Evolutionary conservation across 192 early-diverging fungal species (phyloP), one percentile per base, ranked within the genome.

Genomic region (Coemansia interrupta): DNA sequence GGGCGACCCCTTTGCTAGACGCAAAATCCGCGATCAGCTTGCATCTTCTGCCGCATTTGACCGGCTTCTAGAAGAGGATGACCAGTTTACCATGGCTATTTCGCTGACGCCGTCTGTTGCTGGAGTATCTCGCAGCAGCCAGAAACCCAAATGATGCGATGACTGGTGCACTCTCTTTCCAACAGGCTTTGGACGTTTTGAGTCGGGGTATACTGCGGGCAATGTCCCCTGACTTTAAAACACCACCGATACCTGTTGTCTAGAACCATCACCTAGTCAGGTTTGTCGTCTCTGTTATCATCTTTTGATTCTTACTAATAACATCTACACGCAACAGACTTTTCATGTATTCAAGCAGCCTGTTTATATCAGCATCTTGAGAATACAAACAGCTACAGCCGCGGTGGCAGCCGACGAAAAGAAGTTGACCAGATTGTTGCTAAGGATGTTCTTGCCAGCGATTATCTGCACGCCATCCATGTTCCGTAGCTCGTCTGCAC

Each of bases 371-470:
- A 55, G 19, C 18, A 43, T n/a, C 26, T 45, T 56, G 40, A 56
- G 41, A 14, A 68, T 41, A 10, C n/a, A 39, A 15, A 58, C 39
- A 4, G 66, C 66, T 22, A 68, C 38, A 22, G 28, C 58, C 2
- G 62, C 56, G 18, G 73, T 77, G 5, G 56, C 62, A 29, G 60
- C 61, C 4, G 73, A 77, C 24, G 73, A 60, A 17, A 71, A 52
- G 0, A 71, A 41, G 40, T 77, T 77, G 7, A 77, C 73, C 64
- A 90, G 89, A 64, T 95, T 88, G 68, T 93, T 93, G 63, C 88
- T 87, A 53, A 96, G 62, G 18, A 93, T 63, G 40, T 88, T 80
- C 18, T 60, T 46, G 5, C 93, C 93, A 39, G 83, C 82, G 18
- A 96, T 77, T 20, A 82, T 51, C 29, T 67, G 77, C 19, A 67